phyloP scores from a whole-genome alignment of 2,329 filamentous ascomycete genomes.

The Neonectria ditissima region DNA sequence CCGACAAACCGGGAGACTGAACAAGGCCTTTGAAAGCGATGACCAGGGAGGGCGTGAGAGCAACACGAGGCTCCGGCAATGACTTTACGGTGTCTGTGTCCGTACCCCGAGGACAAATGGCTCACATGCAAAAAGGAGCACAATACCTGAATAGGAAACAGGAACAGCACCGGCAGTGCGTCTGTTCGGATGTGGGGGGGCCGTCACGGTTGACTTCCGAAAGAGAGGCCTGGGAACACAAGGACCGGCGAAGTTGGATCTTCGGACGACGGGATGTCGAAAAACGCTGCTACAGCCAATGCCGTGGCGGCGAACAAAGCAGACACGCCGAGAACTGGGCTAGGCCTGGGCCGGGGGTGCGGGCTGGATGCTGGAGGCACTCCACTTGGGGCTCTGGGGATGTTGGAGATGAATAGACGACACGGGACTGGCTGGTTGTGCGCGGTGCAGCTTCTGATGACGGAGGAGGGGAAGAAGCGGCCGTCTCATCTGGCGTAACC shows the following conservation, averaged over 20 bases:
- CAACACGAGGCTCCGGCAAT: constrained; percentile 33
- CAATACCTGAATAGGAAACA: constrained; percentile 21
- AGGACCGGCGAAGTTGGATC: constrained; percentile 20
- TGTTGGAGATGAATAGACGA: constrained; percentile 35
- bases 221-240: constrained; percentile 24
- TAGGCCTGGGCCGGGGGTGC: constrained; percentile 36
- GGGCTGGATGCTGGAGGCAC: constrained; percentile 21
- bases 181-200: constrained; percentile 29
- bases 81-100: background rate
- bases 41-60: constrained; percentile 21
- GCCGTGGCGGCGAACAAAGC: constrained; percentile 34
- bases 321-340: constrained; percentile 23
- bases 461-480: constrained; percentile 21
- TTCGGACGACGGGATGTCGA: constrained; percentile 48
- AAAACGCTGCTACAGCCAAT: constrained; percentile 32
- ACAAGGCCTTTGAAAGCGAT: constrained; percentile 20
- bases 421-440: constrained; percentile 37
- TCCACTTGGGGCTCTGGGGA: constrained; percentile 33
- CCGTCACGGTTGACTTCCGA: constrained; percentile 43
- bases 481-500: constrained; percentile 8
- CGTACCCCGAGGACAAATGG: constrained; percentile 27
- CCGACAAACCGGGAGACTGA: constrained; percentile 30
- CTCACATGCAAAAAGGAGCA: constrained; percentile 30
- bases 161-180: constrained; percentile 26
- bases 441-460: constrained; percentile 22